phyloP scores from a whole-genome alignment of 345 rosid species.

The Salix dunnii region DNA sequence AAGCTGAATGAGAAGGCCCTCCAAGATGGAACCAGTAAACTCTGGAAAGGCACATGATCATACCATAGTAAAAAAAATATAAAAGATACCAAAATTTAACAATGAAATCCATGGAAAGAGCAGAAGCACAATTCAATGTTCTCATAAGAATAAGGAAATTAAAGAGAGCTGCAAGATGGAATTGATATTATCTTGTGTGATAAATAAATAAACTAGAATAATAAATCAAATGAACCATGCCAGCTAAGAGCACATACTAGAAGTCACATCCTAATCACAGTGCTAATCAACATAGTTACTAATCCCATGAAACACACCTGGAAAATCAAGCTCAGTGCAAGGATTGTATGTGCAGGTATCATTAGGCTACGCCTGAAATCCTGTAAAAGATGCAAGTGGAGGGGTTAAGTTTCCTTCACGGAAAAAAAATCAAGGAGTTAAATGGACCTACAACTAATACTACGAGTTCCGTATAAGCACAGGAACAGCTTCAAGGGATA shows the following conservation, averaged over 20 bases:
- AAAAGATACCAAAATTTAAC: too few relatives aligned
- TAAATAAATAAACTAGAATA: neutral
- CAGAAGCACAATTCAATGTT: too few relatives aligned
- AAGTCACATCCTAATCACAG: neutral
- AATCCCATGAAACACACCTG: constrained; percentile 48
- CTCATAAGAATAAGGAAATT: neutral
- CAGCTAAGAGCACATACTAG: neutral
- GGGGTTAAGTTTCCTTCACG: constrained; percentile 1
- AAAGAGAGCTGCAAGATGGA: neutral
- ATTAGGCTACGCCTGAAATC: constrained; percentile 70
- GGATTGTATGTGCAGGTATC: constrained; percentile 68
- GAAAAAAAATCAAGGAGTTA: neutral
- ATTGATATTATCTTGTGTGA: neutral
- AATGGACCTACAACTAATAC: neutral
- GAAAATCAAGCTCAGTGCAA: constrained; percentile 72
- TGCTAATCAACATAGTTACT: neutral
- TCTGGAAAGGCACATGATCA: neutral
- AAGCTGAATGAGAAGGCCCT: neutral
- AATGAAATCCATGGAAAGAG: too few relatives aligned
- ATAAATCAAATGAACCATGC: neutral
- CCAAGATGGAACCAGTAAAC: neutral
- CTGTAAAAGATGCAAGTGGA: constrained; percentile 39
- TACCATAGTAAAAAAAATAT: too few relatives aligned
- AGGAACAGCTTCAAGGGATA: constrained; percentile 14
- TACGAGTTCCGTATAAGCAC: neutral